Percentiles rank a stretch among this genome's conserved stretches.
Conservation (phyloP, 176 grass and related monocot genomes). For the Carex littledalei region DNA sequence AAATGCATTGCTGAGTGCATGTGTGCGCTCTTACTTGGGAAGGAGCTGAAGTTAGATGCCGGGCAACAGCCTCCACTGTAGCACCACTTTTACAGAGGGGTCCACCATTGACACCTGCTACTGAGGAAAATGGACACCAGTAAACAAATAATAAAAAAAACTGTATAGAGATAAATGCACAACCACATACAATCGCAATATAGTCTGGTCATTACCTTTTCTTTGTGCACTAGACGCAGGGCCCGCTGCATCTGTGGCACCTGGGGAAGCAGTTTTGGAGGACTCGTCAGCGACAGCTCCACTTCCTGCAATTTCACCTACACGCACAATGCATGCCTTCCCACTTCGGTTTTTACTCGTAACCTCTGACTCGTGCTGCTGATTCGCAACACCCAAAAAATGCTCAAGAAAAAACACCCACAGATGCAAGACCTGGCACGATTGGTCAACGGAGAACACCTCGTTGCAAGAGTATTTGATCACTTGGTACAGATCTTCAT, state of each 20-base stretch:
- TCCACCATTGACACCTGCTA: conserved; percentile 15
- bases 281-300: conserved; percentile 30
- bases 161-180: neutral
- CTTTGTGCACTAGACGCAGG: conserved; percentile 22
- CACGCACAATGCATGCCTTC: conserved; percentile 30
- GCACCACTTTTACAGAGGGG: neutral
- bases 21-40: conserved; percentile 1
- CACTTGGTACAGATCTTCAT: conserved; percentile 63
- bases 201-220: conserved; percentile 31
- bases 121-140: neutral
- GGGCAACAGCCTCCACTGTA: neutral
- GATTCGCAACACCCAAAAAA: conserved; percentile 41
- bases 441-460: conserved; percentile 56
- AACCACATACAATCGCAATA: conserved; percentile 39
- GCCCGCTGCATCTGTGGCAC: conserved; percentile 19
- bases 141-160: conserved; percentile 12
- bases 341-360: conserved; percentile 24
- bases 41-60: conserved; percentile 4
- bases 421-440: conserved; percentile 47
- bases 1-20: neutral
- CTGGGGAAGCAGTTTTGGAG: conserved; percentile 30
- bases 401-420: conserved; percentile 62
- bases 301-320: conserved; percentile 29
- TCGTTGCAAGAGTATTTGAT: conserved; percentile 67
- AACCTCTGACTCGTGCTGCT: conserved; percentile 27